Evolutionary conservation across 2,329 filamentous ascomycete genomes (phyloP).

Genomic region (Tolypocladium amazonense): DNA sequence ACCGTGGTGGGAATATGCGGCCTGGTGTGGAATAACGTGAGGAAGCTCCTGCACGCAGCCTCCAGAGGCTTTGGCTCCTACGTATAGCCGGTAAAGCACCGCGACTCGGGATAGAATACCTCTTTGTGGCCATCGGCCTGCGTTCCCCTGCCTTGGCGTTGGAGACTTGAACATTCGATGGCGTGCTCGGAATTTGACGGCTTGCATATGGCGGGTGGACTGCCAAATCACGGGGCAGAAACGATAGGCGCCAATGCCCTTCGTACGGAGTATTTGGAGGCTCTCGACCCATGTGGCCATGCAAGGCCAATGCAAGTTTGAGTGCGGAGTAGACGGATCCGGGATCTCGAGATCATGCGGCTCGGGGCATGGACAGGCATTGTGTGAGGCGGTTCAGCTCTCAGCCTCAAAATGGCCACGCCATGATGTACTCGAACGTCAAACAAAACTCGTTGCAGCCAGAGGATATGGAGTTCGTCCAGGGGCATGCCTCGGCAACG

Average conservation of each 20-base stretch:
- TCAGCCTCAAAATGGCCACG: not conserved
- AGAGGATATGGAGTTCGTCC: not conserved
- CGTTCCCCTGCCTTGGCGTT: not conserved
- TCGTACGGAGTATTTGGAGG: not conserved
- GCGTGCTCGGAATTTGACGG: too few species aligned
- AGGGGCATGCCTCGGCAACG: not conserved
- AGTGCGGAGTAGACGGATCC: not conserved
- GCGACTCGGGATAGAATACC: not conserved
- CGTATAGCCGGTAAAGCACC: not conserved
- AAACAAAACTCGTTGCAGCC: not conserved
- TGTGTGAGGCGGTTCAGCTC: not conserved
- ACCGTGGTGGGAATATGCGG: constrained; percentile 34
- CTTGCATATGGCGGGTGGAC: not conserved
- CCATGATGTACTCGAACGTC: not conserved
- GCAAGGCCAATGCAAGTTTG: not conserved
- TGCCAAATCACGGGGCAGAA: not conserved
- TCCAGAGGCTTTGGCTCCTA: constrained; percentile 10
- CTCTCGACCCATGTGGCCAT: not conserved
- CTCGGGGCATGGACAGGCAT: not conserved
- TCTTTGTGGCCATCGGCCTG: not conserved
- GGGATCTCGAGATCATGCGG: not conserved
- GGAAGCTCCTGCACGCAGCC: constrained; percentile 14
- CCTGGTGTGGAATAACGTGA: constrained; percentile 29
- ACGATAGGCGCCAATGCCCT: not conserved
- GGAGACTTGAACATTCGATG: not conserved